Percentiles rank a stretch among this genome's conserved stretches.
phyloP scores from a whole-genome alignment of 1,139 yeast genomes.

The Kodamaea ohmeri region DNA sequence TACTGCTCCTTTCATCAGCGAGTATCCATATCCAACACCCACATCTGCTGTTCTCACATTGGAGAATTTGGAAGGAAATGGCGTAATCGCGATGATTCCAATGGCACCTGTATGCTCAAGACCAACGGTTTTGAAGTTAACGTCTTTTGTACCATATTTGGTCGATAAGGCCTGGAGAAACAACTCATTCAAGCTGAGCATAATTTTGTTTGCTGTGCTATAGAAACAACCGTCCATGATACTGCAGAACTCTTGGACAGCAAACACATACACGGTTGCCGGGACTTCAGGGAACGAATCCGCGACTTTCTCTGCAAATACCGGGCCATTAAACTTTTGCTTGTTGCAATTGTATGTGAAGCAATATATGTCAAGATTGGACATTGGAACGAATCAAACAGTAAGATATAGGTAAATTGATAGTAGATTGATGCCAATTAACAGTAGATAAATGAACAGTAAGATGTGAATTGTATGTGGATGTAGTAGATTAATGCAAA shows the following conservation, averaged over 20 bases:
- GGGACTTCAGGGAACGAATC: constrained; percentile 31
- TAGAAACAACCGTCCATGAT: constrained; percentile 60
- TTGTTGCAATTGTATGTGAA: constrained; percentile 44
- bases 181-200: constrained; percentile 40
- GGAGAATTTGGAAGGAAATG: constrained; percentile 34
- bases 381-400: too few relatives aligned
- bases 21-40: constrained; percentile 57
- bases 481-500: too few relatives aligned
- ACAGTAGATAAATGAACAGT: too few relatives aligned
- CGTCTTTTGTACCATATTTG: constrained; percentile 28
- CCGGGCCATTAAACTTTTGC: constrained; percentile 22
- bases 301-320: constrained; percentile 23
- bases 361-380: constrained; percentile 27
- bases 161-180: constrained; percentile 39
- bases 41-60: constrained; percentile 30
- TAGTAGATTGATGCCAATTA: background rate
- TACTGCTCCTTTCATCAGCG: constrained; percentile 75
- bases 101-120: constrained; percentile 60
- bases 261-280: constrained; percentile 58
- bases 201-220: constrained; percentile 33
- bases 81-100: constrained; percentile 57
- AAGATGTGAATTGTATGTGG: too few relatives aligned
- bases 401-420: background rate
- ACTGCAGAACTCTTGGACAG: constrained; percentile 72
- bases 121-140: constrained; percentile 45